Percentiles rank a stretch among this genome's conserved stretches.
These are phyloP conservation scores for Candida pseudoglaebosa DNA, from an alignment of 805 yeast species.

Conservation along the genomic window DNA sequence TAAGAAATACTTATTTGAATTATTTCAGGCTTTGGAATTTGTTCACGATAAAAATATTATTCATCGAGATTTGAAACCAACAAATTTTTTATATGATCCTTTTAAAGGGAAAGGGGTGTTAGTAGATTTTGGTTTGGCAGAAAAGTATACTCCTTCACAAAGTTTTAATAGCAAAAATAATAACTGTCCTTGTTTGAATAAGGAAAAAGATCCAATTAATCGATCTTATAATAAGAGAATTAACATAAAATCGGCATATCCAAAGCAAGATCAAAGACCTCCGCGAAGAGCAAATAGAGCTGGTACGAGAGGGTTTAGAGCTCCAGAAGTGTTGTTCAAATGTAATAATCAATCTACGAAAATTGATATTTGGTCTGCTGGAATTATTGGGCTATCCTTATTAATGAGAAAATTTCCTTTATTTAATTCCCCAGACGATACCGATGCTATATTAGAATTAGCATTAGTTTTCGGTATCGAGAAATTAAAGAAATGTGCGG, in stretches of 20 bases:
- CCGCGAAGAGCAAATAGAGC: conserved; percentile 95
- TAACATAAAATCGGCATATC: conserved; percentile 53
- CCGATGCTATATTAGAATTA: conserved; percentile 84
- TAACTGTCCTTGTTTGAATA: conserved; percentile 56
- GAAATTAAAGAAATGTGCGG: conserved; percentile 71
- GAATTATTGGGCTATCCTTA: conserved; percentile 78
- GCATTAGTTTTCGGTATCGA: conserved; percentile 75
- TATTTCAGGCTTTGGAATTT: conserved; percentile 69
- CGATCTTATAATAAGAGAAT: conserved; percentile 19
- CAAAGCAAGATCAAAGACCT: conserved; percentile 82
- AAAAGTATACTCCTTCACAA: conserved; percentile 26
- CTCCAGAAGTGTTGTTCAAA: conserved; percentile 87
- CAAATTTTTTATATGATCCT: conserved; percentile 69
- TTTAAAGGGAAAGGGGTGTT: conserved; percentile 68
- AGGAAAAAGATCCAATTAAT: conserved; percentile 10
- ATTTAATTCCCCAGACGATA: conserved; percentile 90
- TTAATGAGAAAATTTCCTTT: conserved; percentile 82
- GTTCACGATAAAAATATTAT: conserved; percentile 45
- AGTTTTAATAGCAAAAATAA: conserved; percentile 13
- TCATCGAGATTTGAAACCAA: conserved; percentile 46
- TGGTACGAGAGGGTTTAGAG: conserved; percentile 92
- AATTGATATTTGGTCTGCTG: conserved; percentile 91
- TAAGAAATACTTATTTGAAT: conserved; percentile 72
- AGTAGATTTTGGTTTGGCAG: conserved; percentile 93
- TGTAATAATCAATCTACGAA: conserved; percentile 79